Percentiles rank a stretch among this genome's conserved stretches.
phyloP scores from a whole-genome alignment of 139 green algal genomes.

The Coccomyxa sp. region DNA sequence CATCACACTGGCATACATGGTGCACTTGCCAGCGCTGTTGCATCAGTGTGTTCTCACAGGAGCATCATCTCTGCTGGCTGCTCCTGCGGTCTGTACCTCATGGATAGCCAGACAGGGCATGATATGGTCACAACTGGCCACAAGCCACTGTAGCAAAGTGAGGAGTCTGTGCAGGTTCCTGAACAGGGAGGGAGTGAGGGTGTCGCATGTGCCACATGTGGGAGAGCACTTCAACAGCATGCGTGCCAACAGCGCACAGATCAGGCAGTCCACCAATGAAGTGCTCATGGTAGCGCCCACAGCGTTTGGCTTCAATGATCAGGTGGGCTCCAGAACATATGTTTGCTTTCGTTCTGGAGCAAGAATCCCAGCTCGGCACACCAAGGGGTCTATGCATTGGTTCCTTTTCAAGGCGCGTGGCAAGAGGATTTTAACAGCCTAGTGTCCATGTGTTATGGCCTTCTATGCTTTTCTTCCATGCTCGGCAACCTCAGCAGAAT shows the following conservation, averaged over 20 bases:
- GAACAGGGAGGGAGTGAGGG: conserved; percentile 24
- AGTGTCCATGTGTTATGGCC: too few species aligned
- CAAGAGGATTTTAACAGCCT: too few species aligned
- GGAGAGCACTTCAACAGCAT: conserved; percentile 6
- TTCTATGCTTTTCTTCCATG: too few species aligned
- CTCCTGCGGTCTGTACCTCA: background rate
- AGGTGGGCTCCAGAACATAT: too few species aligned
- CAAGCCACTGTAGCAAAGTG: background rate
- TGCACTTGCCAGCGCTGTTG: background rate
- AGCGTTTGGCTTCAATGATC: conserved; percentile 92
- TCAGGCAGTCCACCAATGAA: conserved; percentile 73
- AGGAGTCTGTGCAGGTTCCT: conserved; percentile 12
- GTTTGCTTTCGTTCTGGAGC: too few species aligned
- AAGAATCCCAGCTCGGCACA: too few species aligned
- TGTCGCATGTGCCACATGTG: conserved; percentile 29
- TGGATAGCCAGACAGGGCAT: background rate
- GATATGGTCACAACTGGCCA: background rate
- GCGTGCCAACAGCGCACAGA: conserved; percentile 2
- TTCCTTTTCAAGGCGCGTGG: too few species aligned
- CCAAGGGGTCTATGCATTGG: too few species aligned
- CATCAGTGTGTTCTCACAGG: background rate
- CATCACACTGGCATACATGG: background rate
- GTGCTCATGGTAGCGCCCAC: conserved; percentile 91
- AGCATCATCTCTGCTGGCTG: background rate
- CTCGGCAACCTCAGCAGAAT: too few species aligned